Base-by-base conservation (phyloP, 1,284 basidiomycete species). In the Trichosporon sp. region DNA sequence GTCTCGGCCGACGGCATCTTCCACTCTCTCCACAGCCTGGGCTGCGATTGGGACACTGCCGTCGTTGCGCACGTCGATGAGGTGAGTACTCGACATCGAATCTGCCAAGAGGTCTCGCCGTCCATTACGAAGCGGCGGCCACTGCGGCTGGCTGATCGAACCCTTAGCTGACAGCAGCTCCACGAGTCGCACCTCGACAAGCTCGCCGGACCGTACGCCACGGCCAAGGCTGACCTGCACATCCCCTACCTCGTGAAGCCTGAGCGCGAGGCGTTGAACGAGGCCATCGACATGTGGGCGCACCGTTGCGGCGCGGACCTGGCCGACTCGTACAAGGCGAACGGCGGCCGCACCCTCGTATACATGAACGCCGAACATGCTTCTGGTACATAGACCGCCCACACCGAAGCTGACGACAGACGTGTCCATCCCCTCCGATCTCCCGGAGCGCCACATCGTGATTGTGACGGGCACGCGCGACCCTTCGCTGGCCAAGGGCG, bases 31-130 rank as follows among this genome's bases (percentile, higher is more conserved):
- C 68, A 73, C 31, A 76, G 63, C 43, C 56, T 83, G n/a, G 82
- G 82, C 4, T 83, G 82, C 69, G 79, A 79, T 51, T 83, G 81
- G 81, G 76, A 80, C 54, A 73, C 74, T 4, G 77, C 96, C 90
- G 4, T 96, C 93, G 81, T 99, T 95, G 82, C 98, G 94, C 79
- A 91, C 88, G 84, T 98, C 98, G 79, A 99, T 96, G 68, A 97
- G 90, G 78, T 91, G 87, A 4, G n/a, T n/a, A n/a, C n/a, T n/a
- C n/a, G 7, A 2, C 38, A 40, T 6, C 38, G 38, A 35, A 35
- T 40, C 38, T 6, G 38, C 35, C 4, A 37, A 37, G 35, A 37
- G 35, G 35, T 37, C 35, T n/a, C n/a, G n/a, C n/a, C n/a, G n/a
- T n/a, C n/a, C n/a, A n/a, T n/a, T n/a, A n/a, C n/a, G n/a, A n/a